These are phyloP conservation scores for Dactylellina sp. DNA, from an alignment of 2,329 filamentous ascomycete genomes.

Conservation along the genomic window DNA sequence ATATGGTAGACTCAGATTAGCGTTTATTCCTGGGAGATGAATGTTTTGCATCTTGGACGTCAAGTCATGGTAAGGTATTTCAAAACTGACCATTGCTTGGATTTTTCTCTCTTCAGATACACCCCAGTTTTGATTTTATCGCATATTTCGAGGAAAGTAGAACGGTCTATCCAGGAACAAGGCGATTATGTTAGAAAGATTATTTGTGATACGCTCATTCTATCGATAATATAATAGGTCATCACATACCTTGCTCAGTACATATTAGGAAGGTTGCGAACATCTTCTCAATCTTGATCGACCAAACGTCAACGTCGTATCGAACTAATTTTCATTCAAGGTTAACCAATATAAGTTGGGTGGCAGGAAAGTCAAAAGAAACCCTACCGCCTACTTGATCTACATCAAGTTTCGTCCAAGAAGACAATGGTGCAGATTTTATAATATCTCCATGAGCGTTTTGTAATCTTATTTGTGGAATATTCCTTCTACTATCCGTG, in stretches of 20 bases:
- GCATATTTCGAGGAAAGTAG: conserved; percentile 14
- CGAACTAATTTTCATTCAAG: conserved; percentile 2
- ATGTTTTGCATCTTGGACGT: no score
- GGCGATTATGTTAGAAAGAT: no score
- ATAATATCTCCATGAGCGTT: conserved; percentile 34
- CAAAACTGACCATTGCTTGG: conserved; percentile 24
- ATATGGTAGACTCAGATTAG: no score
- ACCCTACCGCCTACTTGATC: conserved; percentile 38
- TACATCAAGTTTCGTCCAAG: conserved; percentile 22
- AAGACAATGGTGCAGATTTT: conserved; percentile 23
- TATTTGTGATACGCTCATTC: no score
- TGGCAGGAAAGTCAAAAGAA: no score
- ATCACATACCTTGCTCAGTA: conserved; percentile 21
- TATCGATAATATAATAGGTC: background rate
- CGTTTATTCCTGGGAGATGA: no score
- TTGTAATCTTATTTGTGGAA: conserved; percentile 23
- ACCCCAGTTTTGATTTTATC: conserved; percentile 14
- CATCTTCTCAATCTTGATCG: conserved; percentile 31
- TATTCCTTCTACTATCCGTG: conserved; percentile 19
- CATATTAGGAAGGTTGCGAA: conserved; percentile 27
- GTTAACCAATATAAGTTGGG: background rate
- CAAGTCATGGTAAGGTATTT: no score
- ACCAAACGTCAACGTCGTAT: conserved; percentile 23
- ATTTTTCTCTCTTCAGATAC: conserved; percentile 35
- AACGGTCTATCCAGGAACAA: conserved; percentile 12